Conservation (phyloP, 2,329 filamentous ascomycete genomes). For the Penicillium sp. region DNA sequence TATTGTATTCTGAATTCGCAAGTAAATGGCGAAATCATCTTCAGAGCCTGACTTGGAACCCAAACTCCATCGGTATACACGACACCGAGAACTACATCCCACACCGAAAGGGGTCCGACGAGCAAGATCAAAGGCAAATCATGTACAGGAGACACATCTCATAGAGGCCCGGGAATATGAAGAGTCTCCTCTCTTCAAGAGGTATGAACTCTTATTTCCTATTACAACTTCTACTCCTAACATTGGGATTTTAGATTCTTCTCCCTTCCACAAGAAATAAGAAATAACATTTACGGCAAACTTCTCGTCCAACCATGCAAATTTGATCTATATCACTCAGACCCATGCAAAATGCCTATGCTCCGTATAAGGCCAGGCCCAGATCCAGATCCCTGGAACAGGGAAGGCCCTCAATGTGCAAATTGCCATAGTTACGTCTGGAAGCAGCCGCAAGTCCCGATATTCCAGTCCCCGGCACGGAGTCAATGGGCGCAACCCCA, state of each 20-base stretch:
- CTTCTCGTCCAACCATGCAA: constrained; percentile 17
- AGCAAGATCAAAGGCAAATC: not conserved
- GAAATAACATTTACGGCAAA: constrained; percentile 6
- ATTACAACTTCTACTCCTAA: not conserved
- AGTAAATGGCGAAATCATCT: not conserved
- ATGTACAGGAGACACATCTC: not conserved
- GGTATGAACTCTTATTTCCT: not conserved
- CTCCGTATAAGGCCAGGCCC: not conserved
- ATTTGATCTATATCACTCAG: constrained; percentile 21
- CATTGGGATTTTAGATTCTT: constrained; percentile 7
- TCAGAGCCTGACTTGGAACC: not conserved
- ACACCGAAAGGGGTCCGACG: not conserved
- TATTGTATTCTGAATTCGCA: not conserved
- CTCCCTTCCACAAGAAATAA: constrained; percentile 12
- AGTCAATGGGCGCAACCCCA: constrained; percentile 12
- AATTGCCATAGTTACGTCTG: not conserved
- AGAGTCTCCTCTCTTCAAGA: not conserved
- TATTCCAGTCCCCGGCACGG: constrained; percentile 11
- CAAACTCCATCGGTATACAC: not conserved
- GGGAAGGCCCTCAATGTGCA: not conserved
- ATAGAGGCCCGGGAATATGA: not conserved
- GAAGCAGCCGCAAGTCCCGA: not conserved
- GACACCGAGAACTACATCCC: not conserved
- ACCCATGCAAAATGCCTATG: constrained; percentile 13
- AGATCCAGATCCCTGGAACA: not conserved